Percentiles rank a stretch among this genome's conserved stretches.
phyloP scores from a whole-genome alignment of 768 basidiomycete species.

The Albatrellus ellisii region DNA sequence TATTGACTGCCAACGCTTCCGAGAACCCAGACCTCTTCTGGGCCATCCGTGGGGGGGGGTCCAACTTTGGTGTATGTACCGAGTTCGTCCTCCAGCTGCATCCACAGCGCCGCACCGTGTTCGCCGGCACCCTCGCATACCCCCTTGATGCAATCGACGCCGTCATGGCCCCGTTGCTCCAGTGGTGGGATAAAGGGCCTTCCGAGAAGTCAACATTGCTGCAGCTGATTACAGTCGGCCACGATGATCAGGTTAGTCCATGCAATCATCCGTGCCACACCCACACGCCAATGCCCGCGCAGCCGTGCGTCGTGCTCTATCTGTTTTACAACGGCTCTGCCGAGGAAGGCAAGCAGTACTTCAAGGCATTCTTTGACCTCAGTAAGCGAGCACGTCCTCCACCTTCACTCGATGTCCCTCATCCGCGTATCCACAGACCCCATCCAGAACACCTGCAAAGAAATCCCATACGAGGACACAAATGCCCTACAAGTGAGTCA shows the following conservation, averaged over 20 bases:
- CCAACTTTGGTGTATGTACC: conserved; percentile 40
- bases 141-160: conserved; percentile 14
- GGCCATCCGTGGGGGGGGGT: conserved; percentile 35
- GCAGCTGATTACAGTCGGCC: conserved; percentile 23
- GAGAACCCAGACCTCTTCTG: conserved; percentile 32
- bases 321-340: conserved; percentile 38
- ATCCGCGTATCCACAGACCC: conserved; percentile 15
- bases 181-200: conserved; percentile 23
- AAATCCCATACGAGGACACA: conserved; percentile 32
- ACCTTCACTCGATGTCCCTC: background rate
- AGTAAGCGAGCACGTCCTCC: conserved; percentile 20
- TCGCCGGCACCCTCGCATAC: conserved; percentile 27
- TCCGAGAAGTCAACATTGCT: conserved; percentile 26
- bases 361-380: conserved; percentile 31
- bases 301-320: conserved; percentile 26
- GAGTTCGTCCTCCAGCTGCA: conserved; percentile 33
- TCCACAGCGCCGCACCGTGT: conserved; percentile 34
- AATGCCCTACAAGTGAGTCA: conserved; percentile 25
- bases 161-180: conserved; percentile 16
- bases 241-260: conserved; percentile 24
- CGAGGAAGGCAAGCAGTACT: conserved; percentile 29
- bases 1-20: conserved; percentile 18
- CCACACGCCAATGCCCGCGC: background rate
- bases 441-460: conserved; percentile 21
- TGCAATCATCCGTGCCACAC: background rate